Evolutionary conservation across 495 filamentous ascomycete species (phyloP).

Genomic region (Mycothermus thermophilus): DNA sequence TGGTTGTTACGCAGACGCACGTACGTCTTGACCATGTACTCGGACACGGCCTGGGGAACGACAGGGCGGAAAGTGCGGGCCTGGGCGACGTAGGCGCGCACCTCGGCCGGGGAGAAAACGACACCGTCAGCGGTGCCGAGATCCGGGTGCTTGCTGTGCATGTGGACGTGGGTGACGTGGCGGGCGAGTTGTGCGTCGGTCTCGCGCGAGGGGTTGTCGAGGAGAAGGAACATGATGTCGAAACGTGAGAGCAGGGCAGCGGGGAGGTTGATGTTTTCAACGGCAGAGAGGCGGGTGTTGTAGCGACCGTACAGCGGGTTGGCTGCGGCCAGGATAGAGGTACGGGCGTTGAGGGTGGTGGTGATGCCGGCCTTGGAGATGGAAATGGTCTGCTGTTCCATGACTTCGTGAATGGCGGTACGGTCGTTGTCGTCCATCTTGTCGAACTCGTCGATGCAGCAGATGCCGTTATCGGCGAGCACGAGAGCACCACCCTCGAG

Average conservation of each 20-base stretch:
- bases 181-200: constrained; percentile 83
- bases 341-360: constrained; percentile 89
- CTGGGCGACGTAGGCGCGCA: constrained; percentile 88
- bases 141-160: constrained; percentile 90
- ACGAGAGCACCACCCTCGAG: constrained; percentile 93
- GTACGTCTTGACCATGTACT: constrained; percentile 94
- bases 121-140: constrained; percentile 37
- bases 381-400: constrained; percentile 98
- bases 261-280: constrained; percentile 97
- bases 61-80: constrained; percentile 77
- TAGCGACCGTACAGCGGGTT: constrained; percentile 97
- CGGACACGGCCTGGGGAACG: constrained; percentile 68
- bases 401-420: constrained; percentile 98
- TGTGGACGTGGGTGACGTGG: constrained; percentile 94
- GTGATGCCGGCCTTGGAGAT: constrained; percentile 98
- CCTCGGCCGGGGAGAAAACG: constrained; percentile 78
- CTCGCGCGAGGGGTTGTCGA: constrained; percentile 82
- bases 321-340: constrained; percentile 92
- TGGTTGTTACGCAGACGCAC: constrained; percentile 81
- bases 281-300: constrained; percentile 89
- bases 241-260: constrained; percentile 93
- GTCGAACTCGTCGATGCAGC: constrained; percentile 99
- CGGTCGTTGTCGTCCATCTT: constrained; percentile 98
- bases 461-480: constrained; percentile 93
- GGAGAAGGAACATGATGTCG: constrained; percentile 89